Base-by-base conservation (phyloP, 345 rosid genomes). In the Cochlearia excelsa region DNA sequence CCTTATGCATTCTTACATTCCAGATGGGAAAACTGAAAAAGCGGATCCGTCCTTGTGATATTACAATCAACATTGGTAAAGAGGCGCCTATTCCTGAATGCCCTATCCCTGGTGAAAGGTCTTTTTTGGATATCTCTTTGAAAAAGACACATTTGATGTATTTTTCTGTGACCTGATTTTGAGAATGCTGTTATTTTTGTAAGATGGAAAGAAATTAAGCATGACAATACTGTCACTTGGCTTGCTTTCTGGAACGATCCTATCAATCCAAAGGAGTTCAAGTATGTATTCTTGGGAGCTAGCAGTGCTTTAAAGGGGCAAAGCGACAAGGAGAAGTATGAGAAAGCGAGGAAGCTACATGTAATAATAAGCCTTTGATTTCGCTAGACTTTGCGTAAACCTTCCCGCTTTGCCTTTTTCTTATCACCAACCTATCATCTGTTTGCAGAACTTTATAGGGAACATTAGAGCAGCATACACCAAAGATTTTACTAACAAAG, bases 191-290 rank as follows among this genome's bases (percentile, higher is more conserved):
- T 11, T 39, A 33, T 47, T 35, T 81, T 82, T 54, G 23, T 16
- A 86, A 94, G 99, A 54, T 94, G 99, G 99, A 90, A 87, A 74
- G 99, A 94, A 72, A 75, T 94, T 57, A 94, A 87, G 80, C 96
- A 90, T 61, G 99, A 94, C 66, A 84, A 90, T 51, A 94, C 99
- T 4, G 99, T 94, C 62, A 94, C 99, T 2, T 94, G 99, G 99
- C 76, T 94, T 65, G 99, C 99, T 44, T 94, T 85, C 77, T 94
- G 99, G 99, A 94, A 81, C 59, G 99, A 94, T 80, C 99, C 99
- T 46, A 94, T 94, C 66, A 90, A 90, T 69, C 92, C 82, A 4
- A 94, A 79, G 75, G 95, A 87, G 78, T 94, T 94, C 83, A 94
- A 94, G 61, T 94, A 94, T 16, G 99, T 94, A 47, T 51, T 87